Evolutionary conservation across 495 filamentous ascomycete species (phyloP).

Genomic region (Aspergillus olivimuriae): DNA sequence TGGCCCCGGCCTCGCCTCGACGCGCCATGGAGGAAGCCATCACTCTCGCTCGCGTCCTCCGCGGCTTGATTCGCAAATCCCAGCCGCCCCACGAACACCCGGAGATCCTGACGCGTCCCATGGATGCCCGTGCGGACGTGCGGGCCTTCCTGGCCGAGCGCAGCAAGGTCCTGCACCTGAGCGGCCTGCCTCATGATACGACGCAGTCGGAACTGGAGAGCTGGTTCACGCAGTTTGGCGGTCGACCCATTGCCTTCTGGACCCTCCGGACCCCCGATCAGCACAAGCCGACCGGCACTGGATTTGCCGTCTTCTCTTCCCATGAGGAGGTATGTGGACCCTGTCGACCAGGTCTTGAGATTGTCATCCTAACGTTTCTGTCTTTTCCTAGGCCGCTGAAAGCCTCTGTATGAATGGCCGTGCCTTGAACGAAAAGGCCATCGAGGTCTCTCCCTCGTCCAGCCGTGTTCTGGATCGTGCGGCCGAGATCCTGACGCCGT

Average conservation of each 20-base stretch:
- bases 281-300: constrained; percentile 95
- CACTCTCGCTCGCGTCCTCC: constrained; percentile 84
- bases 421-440: constrained; percentile 95
- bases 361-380: background rate
- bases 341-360: constrained; percentile 1
- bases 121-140: constrained; percentile 97
- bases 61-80: constrained; percentile 89
- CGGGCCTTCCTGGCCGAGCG: constrained; percentile 89
- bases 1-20: constrained; percentile 93
- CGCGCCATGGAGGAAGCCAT: constrained; percentile 97
- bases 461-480: constrained; percentile 92
- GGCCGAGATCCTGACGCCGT: constrained; percentile 89
- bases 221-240: constrained; percentile 98
- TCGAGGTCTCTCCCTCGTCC: constrained; percentile 95
- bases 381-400: constrained; percentile 67
- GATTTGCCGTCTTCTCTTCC: constrained; percentile 96
- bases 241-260: constrained; percentile 98
- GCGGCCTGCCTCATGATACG: constrained; percentile 92
- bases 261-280: constrained; percentile 95
- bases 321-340: constrained; percentile 85
- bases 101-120: constrained; percentile 85
- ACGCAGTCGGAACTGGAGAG: constrained; percentile 97
- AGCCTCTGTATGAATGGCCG: constrained; percentile 98
- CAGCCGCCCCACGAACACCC: constrained; percentile 89
- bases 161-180: constrained; percentile 97